Evolutionary conservation across 768 basidiomycete genomes (phyloP).

Genomic region (Tylopilus vinaceipallidus): DNA sequence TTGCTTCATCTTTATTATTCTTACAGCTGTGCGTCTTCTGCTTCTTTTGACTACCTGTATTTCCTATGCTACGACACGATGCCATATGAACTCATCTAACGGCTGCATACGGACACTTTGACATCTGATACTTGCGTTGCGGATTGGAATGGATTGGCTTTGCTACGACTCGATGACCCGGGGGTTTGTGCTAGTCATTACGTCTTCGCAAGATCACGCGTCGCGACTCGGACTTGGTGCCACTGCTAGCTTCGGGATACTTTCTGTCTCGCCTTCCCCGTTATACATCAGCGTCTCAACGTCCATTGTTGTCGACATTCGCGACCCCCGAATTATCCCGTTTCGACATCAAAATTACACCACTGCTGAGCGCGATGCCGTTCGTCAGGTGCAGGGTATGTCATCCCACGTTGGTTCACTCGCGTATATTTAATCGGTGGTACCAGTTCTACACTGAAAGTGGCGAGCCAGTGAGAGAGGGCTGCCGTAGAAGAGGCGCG

Average conservation of each 20-base stretch:
- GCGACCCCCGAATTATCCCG: not conserved
- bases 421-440: not conserved
- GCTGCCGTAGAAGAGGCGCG: slow-evolving; percentile 22
- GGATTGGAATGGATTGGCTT: slow-evolving; percentile 11
- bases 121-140: slow-evolving; percentile 6
- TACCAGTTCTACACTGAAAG: slow-evolving; percentile 30
- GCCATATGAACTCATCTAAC: slow-evolving; percentile 28
- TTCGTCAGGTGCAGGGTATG: slow-evolving; percentile 25
- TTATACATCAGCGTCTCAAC: not conserved
- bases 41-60: slow-evolving; percentile 14
- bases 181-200: slow-evolving; percentile 9
- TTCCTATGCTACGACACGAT: slow-evolving; percentile 19
- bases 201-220: not conserved
- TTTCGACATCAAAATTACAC: not conserved
- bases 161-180: not conserved
- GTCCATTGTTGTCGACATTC: not conserved
- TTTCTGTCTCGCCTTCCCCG: not conserved
- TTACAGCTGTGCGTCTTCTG: slow-evolving; percentile 8
- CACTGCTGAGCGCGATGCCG: slow-evolving; percentile 20
- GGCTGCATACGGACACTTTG: slow-evolving; percentile 16
- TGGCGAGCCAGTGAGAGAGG: slow-evolving; percentile 26
- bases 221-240: not conserved
- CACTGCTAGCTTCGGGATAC: not conserved
- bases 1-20: slow-evolving; percentile 19
- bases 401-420: slow-evolving; percentile 4